Base-by-base conservation (phyloP, 345 rosid species). In the Hirschfeldia incana region DNA sequence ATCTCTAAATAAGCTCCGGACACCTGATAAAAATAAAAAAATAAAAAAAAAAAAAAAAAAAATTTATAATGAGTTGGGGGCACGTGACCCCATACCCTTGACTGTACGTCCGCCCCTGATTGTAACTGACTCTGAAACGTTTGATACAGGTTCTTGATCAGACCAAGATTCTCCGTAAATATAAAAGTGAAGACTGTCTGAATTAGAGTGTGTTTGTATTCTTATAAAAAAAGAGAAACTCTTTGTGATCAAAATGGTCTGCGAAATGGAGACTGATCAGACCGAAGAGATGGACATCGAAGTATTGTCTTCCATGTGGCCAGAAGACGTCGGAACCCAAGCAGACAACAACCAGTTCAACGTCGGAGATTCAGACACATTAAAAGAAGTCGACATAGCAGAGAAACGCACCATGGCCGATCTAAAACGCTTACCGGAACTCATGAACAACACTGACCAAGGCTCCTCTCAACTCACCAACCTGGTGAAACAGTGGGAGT, bases 281-380 rank as follows among this genome's bases (percentile, higher is more conserved):
- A 77, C 85, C 8, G 97, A 94, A n/a, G 97, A 92, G 64, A 92
- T 91, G 92, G 98, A 94, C 8, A 76, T 87, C 26, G 98, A 95
- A 87, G 89, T 75, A 70, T 88, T 92, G 44, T 82, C 89, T 75
- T 94, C 99, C 1, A 91, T 92, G 98, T 95, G 99, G 99, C 99
- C 98, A 1, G 99, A 92, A 66, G 96, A 89, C 44, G 57, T 53
- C 27, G 92, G 81, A 29, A 67, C 78, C 6, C 91, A 91, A 76
- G 85, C 83, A 11, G 93, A 91, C 64, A 92, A 92, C 81, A 92
- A 93, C 82, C 99, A 91, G 21, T 95, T 90, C 86, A 94, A 92
- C 67, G 89, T 95, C n/a, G 89, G 89, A 11, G 98, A 89, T 77
- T 91, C 84, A 83, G 99, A 95, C 70, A 92, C 86, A 91, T 83